phyloP scores from a whole-genome alignment of 805 yeast genomes.

The Saturnispora quitensis region DNA sequence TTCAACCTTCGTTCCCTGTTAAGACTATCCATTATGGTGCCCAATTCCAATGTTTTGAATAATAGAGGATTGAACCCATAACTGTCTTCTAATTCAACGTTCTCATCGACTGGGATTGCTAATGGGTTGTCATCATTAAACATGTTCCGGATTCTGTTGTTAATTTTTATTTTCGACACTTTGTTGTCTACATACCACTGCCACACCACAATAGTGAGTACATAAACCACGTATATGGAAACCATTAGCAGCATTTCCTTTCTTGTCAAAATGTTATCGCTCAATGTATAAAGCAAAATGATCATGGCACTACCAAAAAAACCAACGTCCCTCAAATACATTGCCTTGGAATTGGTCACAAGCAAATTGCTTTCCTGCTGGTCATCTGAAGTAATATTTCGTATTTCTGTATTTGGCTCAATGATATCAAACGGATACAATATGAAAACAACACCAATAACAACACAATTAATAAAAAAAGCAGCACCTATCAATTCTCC shows the following conservation, averaged over 20 bases:
- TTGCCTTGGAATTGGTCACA: slow-evolving; percentile 28
- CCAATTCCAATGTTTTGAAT: slow-evolving; percentile 23
- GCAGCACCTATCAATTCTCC: slow-evolving; percentile 93
- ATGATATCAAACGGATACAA: slow-evolving; percentile 52
- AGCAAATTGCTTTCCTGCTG: slow-evolving; percentile 9
- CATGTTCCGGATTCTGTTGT: slow-evolving; percentile 21
- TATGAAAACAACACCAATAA: slow-evolving; percentile 71
- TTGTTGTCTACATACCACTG: slow-evolving; percentile 27
- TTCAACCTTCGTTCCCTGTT: slow-evolving; percentile 18
- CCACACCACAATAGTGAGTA: slow-evolving; percentile 37
- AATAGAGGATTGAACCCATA: slow-evolving; percentile 24
- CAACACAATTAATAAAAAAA: slow-evolving; percentile 68
- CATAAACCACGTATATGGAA: slow-evolving; percentile 50
- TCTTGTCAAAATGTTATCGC: slow-evolving; percentile 43
- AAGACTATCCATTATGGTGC: slow-evolving; percentile 19
- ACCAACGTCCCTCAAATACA: slow-evolving; percentile 53
- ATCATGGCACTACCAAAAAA: slow-evolving; percentile 48
- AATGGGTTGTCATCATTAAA: slow-evolving; percentile 21
- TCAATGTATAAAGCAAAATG: slow-evolving; percentile 38
- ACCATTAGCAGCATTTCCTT: slow-evolving; percentile 51
- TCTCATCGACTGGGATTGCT: slow-evolving; percentile 14
- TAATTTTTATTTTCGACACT: slow-evolving; percentile 14
- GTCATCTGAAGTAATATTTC: slow-evolving; percentile 3
- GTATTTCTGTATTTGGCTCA: neutral
- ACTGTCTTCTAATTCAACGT: slow-evolving; percentile 23